A percentile compares a stretch with the other conserved stretches of the same genome.
Evolutionary conservation across 2,329 filamentous ascomycete genomes (phyloP).

Genomic region (Chrysosporium keratinophilum): DNA sequence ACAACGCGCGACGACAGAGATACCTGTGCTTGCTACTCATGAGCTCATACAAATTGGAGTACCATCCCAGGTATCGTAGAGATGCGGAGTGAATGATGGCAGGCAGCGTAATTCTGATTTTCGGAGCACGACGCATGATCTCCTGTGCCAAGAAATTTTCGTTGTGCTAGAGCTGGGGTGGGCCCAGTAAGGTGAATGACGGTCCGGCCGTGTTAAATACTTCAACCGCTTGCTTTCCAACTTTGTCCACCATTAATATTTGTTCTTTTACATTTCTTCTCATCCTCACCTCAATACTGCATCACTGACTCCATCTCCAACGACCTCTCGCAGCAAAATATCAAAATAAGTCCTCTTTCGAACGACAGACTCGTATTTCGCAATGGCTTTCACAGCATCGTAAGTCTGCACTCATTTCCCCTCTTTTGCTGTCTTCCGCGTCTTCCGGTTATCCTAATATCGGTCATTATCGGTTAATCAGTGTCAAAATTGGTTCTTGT

Average conservation of each 20-base stretch:
- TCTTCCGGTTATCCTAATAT: not conserved
- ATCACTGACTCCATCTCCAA: not conserved
- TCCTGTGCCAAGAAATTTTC: conserved; percentile 3
- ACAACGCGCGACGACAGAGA: not conserved
- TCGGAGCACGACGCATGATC: not conserved
- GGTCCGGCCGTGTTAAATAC: conserved; percentile 6
- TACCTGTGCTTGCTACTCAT: no score
- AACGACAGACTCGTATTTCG: conserved; percentile 20
- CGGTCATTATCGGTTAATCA: no score
- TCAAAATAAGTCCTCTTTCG: not conserved
- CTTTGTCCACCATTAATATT: not conserved
- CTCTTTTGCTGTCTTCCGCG: conserved; percentile 4
- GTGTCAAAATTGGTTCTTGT: no score
- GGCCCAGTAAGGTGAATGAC: not conserved
- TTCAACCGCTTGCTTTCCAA: conserved; percentile 1
- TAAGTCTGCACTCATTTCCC: conserved; percentile 27
- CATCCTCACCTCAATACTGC: not conserved
- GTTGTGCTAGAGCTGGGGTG: conserved; percentile 3
- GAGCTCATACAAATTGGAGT: no score
- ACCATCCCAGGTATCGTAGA: not conserved
- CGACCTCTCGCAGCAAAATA: not conserved
- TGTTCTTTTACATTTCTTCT: not conserved
- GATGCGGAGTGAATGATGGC: not conserved
- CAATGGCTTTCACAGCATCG: conserved; percentile 44
- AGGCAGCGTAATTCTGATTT: not conserved